Base-by-base conservation (phyloP, 305 asterid genomes). In the Salvia sclarea region DNA sequence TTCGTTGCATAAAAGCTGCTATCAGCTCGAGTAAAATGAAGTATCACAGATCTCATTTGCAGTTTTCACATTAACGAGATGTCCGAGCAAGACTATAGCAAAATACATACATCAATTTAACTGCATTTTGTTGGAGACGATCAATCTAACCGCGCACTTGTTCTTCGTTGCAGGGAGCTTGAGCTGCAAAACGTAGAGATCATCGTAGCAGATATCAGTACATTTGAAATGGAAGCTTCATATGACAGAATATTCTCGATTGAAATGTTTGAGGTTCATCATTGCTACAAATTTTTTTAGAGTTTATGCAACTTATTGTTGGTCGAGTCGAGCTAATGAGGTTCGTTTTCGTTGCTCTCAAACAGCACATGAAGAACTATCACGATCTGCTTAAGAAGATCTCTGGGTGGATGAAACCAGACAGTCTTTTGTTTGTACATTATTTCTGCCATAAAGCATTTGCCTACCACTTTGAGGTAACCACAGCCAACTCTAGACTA, bases 391-490 rank as follows among this genome's bases (percentile, higher is more conserved):
- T 92, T 22, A 81, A 85, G 80, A 92, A 92, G 89, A 80, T 92
- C 53, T 88, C 97, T 60, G 74, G 61, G 73, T 90, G 98, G 98
- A 85, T 90, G 95, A 90, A 88, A 54, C 64, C 85, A 55, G 96
- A 88, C 25, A 59, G 88, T 64, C 88, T 83, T 78, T 82, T 92
- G 21, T 92, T 89, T 63, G 79, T 89, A 56, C 96, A 89, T 53
- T 45, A 89, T 76, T 92, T 92, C 77, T 89, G 98, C 80, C 96
- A 89, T 70, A 92, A 89, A 80, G 66, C 85, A 76, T 90, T 92
- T 73, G 96, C 97, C n/a, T 92, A 90, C 75, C 95, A 92, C 85
- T 89, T 83, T 37, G 95, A 89, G 98, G 98, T 87, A 86, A 60
- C 64, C 58, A 14, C 54, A 33, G 31, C 33, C 58, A 16, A 54